phyloP scores from a whole-genome alignment of 257 asterid genomes.

The Solanum sparsipilum region DNA sequence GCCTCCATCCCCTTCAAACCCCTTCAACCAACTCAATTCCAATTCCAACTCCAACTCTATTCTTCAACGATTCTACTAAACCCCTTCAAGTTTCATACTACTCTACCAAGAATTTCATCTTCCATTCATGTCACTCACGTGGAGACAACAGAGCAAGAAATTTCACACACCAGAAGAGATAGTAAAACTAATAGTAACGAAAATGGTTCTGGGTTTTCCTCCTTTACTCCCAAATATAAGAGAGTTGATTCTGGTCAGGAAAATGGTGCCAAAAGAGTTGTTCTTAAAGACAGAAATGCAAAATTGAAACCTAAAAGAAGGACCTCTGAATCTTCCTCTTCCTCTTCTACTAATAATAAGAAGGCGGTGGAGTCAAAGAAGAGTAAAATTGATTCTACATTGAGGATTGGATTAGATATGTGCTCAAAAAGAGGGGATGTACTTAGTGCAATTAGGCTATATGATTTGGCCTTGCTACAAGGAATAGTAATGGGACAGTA shows the following conservation, averaged over 20 bases:
- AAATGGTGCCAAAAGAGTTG: slow-evolving; percentile 28
- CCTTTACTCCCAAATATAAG: slow-evolving; percentile 11
- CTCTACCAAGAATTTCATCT: slow-evolving; percentile 4
- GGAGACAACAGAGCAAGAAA: slow-evolving; percentile 12
- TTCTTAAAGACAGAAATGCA: slow-evolving; percentile 35
- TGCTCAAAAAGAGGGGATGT: slow-evolving; percentile 83
- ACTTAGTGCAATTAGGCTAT: slow-evolving; percentile 48
- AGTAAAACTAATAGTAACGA: slow-evolving; percentile 8
- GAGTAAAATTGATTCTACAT: slow-evolving; percentile 20
- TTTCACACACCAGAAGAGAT: slow-evolving; percentile 11
- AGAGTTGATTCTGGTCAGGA: slow-evolving; percentile 3
- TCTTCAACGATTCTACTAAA: slow-evolving; percentile 14
- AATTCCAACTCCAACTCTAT: slow-evolving; percentile 22
- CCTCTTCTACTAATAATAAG: slow-evolving; percentile 4
- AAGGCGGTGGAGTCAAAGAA: slow-evolving; percentile 22
- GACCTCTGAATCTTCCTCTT: slow-evolving; percentile 10
- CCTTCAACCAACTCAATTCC: slow-evolving; percentile 40
- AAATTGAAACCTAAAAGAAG: slow-evolving; percentile 18
- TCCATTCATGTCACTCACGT: slow-evolving; percentile 15
- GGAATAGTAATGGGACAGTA: slow-evolving; percentile 45
- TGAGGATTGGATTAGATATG: slow-evolving; percentile 58
- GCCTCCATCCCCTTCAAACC: slow-evolving; percentile 39
- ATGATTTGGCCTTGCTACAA: slow-evolving; percentile 50
- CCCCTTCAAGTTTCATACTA: slow-evolving; percentile 22
- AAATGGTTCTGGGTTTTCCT: slow-evolving; percentile 29